Evolutionary conservation across 2,329 filamentous ascomycete species (phyloP), one percentile per base, ranked within the genome.

Genomic region (Calonectria henricotiae): DNA sequence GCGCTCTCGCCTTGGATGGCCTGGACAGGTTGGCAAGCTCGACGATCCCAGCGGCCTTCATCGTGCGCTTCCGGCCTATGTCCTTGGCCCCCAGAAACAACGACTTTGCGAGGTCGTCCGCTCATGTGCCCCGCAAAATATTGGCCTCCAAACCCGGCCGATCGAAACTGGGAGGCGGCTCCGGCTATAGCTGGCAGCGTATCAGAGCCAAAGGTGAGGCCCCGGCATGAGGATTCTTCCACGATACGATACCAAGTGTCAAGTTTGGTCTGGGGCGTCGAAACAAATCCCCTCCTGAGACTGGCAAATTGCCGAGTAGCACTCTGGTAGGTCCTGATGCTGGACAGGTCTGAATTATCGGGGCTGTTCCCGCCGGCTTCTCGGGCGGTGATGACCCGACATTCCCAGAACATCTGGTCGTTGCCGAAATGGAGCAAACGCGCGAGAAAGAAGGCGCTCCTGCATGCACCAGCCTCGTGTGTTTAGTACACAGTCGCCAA

Each of bases 361-460:
- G 55, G 55, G 39, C 37, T 41, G 37, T 44, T 30, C 32, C 55
- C 55, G 17, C 39, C 55, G 17, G 37, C 55, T 23, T 61, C 55
- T 17, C 37, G 37, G 15, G 55, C 55, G 1, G 39, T 27, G 11
- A 32, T 32, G 8, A 37, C 5, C 8, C 55, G 25, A 6, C 55
- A 61, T 7, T 61, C 55, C 55, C 55, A 61, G 23, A 61, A 44
- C 55, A 61, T 61, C n/a, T 61, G 55, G 25, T 61, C 37, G 23
- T 61, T 30, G 37, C 55, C 39, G 8, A 43, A 44, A 15, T 61
- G 55, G 4, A 61, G 55, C 5, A 61, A 7, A 7, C 13, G 55
- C 39, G 9, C 55, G 23, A 11, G 55, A 41, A 8, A 61, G 55
- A 4, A 61, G 55, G 7, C 55, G 39, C 15, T 61, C 55, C 6